phyloP scores from a whole-genome alignment of 129 eudicot species.

The Arctium lappa region DNA sequence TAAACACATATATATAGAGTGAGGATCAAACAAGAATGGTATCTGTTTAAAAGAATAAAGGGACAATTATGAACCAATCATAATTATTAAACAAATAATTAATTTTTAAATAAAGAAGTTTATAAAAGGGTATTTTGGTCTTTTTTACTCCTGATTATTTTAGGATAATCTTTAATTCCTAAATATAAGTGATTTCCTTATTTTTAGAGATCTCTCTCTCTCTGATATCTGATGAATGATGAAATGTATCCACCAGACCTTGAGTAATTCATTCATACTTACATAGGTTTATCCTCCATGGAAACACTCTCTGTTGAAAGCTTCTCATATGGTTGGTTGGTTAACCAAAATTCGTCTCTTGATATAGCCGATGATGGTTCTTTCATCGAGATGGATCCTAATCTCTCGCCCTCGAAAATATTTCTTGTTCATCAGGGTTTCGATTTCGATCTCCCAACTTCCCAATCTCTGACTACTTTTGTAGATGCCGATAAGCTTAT shows the following conservation, averaged over 20 bases:
- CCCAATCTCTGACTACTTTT: conserved; percentile 33
- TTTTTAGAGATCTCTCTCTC: no score
- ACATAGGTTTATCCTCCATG: conserved; percentile 22
- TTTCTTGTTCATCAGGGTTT: conserved; percentile 51
- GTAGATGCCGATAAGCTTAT: conserved; percentile 68
- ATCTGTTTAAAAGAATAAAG: no score
- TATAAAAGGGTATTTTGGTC: no score
- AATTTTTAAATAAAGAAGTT: no score
- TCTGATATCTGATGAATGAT: not conserved
- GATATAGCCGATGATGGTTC: conserved; percentile 22
- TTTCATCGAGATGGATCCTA: no score
- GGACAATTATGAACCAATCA: no score
- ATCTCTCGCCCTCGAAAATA: conserved; percentile 66
- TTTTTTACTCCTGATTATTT: no score
- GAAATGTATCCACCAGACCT: not conserved
- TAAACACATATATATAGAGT: no score
- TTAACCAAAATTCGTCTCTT: conserved; percentile 40
- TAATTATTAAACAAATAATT: no score
- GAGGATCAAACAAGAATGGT: no score
- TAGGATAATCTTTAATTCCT: no score
- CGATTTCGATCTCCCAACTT: conserved; percentile 47
- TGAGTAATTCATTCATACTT: not conserved
- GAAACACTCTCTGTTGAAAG: conserved; percentile 77
- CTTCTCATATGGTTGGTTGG: conserved; percentile 76
- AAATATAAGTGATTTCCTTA: no score